phyloP scores from a whole-genome alignment of 169 alveolate genomes.

The Plasmodium chabaudi region DNA sequence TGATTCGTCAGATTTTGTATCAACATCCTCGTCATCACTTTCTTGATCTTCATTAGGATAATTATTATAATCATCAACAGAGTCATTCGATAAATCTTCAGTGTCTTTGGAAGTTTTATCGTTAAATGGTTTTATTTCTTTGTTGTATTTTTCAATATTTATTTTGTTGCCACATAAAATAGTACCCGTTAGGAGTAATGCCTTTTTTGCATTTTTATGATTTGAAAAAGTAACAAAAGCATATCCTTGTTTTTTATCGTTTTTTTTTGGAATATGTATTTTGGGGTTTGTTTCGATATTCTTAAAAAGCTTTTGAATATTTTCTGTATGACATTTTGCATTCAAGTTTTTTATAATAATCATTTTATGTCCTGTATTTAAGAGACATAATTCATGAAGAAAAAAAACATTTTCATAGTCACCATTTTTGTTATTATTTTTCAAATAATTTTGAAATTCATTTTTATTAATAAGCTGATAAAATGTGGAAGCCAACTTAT shows the following conservation, averaged over 20 bases:
- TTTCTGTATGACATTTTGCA: slow-evolving; percentile 60
- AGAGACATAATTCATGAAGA: slow-evolving; percentile 28
- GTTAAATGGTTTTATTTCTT: neutral
- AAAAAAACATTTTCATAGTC: neutral
- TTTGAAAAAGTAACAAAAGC: slow-evolving; percentile 60
- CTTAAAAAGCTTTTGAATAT: slow-evolving; percentile 45
- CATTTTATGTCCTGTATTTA: slow-evolving; percentile 18
- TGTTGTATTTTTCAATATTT: slow-evolving; percentile 8
- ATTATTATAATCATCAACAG: neutral
- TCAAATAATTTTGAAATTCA: slow-evolving; percentile 18
- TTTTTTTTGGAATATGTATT: slow-evolving; percentile 57
- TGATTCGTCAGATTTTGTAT: neutral
- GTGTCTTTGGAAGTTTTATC: neutral
- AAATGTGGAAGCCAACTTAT: slow-evolving; percentile 26
- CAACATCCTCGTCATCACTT: neutral
- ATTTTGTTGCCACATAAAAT: slow-evolving; percentile 47
- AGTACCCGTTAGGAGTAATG: slow-evolving; percentile 29
- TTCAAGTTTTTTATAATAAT: slow-evolving; percentile 60
- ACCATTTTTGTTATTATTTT: slow-evolving; percentile 1
- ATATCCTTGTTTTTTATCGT: slow-evolving; percentile 52
- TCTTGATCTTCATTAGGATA: neutral
- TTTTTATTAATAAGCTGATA: slow-evolving; percentile 13
- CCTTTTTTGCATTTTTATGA: slow-evolving; percentile 18
- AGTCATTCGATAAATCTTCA: neutral
- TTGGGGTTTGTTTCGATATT: slow-evolving; percentile 27